phyloP scores from a whole-genome alignment of 2,329 filamentous ascomycete species.

The Graphilbum ipis-grandicollis region DNA sequence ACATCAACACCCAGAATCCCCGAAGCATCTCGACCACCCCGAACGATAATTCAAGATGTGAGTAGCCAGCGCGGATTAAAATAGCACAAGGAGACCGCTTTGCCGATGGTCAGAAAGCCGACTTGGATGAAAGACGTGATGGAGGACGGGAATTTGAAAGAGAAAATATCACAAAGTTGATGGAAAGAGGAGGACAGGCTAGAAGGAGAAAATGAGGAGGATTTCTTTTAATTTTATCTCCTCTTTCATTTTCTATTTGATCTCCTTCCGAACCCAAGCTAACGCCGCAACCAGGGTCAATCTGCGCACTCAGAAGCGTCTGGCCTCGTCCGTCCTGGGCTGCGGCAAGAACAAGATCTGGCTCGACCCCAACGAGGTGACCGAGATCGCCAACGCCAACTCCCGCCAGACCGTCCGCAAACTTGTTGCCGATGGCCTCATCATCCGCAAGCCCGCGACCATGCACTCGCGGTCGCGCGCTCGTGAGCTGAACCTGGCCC shows the following conservation, averaged over 20 bases:
- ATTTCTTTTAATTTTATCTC: too few species aligned
- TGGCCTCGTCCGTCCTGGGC: constrained; percentile 95
- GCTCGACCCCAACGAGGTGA: constrained; percentile 99
- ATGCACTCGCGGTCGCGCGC: constrained; percentile 98
- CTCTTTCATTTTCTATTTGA: too few species aligned
- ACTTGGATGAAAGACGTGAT: background rate
- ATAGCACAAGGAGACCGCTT: too few species aligned
- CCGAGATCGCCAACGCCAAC: constrained; percentile 99
- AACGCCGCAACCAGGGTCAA: constrained; percentile 65
- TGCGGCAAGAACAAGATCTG: constrained; percentile 99
- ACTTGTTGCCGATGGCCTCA: constrained; percentile 98
- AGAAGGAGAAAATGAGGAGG: too few species aligned
- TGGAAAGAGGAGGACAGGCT: too few species aligned
- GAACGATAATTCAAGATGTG: constrained; percentile 8
- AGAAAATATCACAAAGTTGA: too few species aligned
- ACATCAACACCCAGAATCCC: constrained; percentile 1
- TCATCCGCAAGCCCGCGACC: constrained; percentile 99
- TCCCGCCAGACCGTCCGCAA: constrained; percentile 99
- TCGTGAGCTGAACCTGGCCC: constrained; percentile 84
- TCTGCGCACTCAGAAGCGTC: constrained; percentile 99
- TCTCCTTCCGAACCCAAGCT: background rate
- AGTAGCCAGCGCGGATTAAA: constrained; percentile 2
- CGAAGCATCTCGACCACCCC: constrained; percentile 5
- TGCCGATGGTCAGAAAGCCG: background rate
- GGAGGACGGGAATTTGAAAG: background rate